A percentile compares a stretch with the other conserved stretches of the same genome.
phyloP scores from a whole-genome alignment of 441 rosid species.

The Mallotus repandus region DNA sequence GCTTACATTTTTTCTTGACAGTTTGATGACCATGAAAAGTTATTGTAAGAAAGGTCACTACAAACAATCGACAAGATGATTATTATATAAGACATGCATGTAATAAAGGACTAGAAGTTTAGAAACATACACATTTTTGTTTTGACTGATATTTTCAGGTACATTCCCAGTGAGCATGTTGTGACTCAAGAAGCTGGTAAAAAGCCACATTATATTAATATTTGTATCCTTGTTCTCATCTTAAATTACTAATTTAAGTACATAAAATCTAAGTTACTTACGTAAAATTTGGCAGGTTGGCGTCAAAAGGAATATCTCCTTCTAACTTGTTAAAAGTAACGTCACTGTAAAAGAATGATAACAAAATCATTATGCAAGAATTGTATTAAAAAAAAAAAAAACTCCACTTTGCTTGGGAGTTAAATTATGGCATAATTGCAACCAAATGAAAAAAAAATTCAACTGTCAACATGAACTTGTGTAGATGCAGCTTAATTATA shows the following conservation, averaged over 20 bases:
- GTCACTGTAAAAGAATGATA: neutral
- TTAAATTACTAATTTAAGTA: no score
- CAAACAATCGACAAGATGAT: neutral
- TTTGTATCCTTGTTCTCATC: no score
- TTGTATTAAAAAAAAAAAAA: no score
- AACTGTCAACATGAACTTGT: no score
- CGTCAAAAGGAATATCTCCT: neutral
- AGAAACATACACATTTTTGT: neutral
- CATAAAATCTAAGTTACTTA: no score
- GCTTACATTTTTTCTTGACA: slow-evolving; percentile 24
- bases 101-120: neutral
- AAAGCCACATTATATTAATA: neutral
- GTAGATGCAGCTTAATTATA: no score
- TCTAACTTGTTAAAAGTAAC: neutral
- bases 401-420: neutral
- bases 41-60: slow-evolving; percentile 43
- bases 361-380: neutral
- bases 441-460: no score
- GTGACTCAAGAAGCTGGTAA: neutral
- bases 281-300: neutral
- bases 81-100: no score
- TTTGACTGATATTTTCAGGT: neutral
- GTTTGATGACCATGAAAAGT: slow-evolving; percentile 27
- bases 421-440: neutral
- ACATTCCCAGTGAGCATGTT: neutral